Base-by-base conservation (phyloP, 805 yeast genomes). In the Saccharomyces eubayanus region DNA sequence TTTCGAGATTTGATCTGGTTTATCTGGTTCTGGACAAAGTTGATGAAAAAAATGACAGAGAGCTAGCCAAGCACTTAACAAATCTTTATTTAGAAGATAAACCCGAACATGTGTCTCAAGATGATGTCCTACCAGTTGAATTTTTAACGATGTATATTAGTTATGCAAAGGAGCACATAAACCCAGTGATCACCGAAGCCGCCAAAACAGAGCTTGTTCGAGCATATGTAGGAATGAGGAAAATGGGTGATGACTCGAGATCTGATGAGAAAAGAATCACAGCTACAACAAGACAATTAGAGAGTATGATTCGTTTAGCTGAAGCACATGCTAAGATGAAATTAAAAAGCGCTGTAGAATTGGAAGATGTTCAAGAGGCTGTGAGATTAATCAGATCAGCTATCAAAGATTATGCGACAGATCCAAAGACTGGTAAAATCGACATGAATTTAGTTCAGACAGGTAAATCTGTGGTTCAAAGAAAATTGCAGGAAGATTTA, bases 301-400 rank as follows among this genome's bases (percentile, higher is more conserved):
- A 94, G 72, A 85, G 95, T 51, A 89, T 94, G 96, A 91, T 92
- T 60, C 83, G 99, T 66, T 76, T 94, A 51, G 72, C 96, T 0
- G 99, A 94, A 72, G 99, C 98, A 0, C 98, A 94, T 68, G 99
- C 99, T 1, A 91, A 90, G 72, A 88, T 94, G 96, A 82, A 96
- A 62, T 76, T 94, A 30, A 79, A 92, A 1, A 72, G 76, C 1
- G 67, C 62, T 0, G 99, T 94, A 5, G 85, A 84, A 52, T 75
- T 87, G 28, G 77, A 76, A 29, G 99, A 94, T 69, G 99, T 94
- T 5, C 77, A 78, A 56, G 99, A 94, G 68, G 96, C 98, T 0
- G 97, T 91, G 2, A 80, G 99, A 60, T 76, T 94, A 60, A 94
- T 92, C 67, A 84, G 87, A 62, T 81, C 96, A 2, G 99, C 99